phyloP scores from a whole-genome alignment of 2,329 filamentous ascomycete species.

The Albifimbria verrucaria region DNA sequence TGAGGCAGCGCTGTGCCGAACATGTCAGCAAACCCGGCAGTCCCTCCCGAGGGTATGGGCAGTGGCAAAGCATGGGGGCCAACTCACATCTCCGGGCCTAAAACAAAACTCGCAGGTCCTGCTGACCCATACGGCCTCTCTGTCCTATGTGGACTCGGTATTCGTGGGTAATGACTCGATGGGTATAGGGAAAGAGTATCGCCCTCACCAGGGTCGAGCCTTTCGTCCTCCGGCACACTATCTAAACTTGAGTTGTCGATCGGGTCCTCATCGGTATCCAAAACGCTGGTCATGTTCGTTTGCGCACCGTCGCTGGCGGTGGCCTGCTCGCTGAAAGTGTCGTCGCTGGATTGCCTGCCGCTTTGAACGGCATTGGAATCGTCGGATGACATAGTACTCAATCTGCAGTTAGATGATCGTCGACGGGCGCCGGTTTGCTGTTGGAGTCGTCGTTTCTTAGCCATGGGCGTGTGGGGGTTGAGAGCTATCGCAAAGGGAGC shows the following conservation, averaged over 20 bases:
- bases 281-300: slow-evolving; percentile 35
- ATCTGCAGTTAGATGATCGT: slow-evolving; percentile 18
- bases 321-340: slow-evolving; percentile 26
- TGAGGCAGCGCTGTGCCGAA: slow-evolving; percentile 32
- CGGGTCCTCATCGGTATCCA: slow-evolving; percentile 28
- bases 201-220: slow-evolving; percentile 16
- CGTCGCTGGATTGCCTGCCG: slow-evolving; percentile 30
- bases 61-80: not conserved
- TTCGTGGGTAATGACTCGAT: slow-evolving; percentile 34
- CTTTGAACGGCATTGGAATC: slow-evolving; percentile 23
- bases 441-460: slow-evolving; percentile 28
- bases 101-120: slow-evolving; percentile 9
- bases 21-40: slow-evolving; percentile 3
- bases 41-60: not conserved
- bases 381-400: slow-evolving; percentile 28
- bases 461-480: slow-evolving; percentile 24
- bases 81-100: slow-evolving; percentile 37
- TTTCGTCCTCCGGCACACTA: not conserved
- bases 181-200: slow-evolving; percentile 44
- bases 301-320: slow-evolving; percentile 27
- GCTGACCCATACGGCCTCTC: slow-evolving; percentile 31
- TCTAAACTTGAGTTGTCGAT: slow-evolving; percentile 13
- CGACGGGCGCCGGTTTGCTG: slow-evolving; percentile 21
- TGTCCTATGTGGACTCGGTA: slow-evolving; percentile 30
- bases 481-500: slow-evolving; percentile 16